phyloP scores from a whole-genome alignment of 73 alveolate genomes.

The Paramecium octaurelia region DNA sequence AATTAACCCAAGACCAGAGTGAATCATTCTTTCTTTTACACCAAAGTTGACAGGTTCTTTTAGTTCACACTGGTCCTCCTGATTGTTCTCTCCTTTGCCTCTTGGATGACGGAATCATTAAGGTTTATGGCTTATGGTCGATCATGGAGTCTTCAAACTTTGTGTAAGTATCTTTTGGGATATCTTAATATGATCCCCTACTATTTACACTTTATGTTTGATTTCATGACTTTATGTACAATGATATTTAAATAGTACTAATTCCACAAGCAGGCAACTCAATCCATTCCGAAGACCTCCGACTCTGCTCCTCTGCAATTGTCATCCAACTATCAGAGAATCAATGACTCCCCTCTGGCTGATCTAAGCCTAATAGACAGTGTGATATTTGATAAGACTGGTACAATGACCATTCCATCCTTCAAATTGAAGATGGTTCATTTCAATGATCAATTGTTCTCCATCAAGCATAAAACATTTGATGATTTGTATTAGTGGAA shows the following conservation, averaged over 20 bases:
- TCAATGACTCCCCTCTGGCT: slow-evolving; percentile 10
- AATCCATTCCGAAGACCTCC: background rate
- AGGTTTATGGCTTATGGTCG: background rate
- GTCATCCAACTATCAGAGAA: background rate
- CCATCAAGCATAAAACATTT: background rate
- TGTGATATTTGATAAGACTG: slow-evolving; percentile 47
- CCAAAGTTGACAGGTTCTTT: background rate
- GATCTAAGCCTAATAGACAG: slow-evolving; percentile 26
- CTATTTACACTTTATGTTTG: background rate
- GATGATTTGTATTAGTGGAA: background rate
- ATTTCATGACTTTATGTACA: background rate
- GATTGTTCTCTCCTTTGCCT: background rate
- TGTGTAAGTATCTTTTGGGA: background rate
- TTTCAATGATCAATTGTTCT: background rate
- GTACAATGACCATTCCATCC: background rate
- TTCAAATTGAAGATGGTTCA: background rate
- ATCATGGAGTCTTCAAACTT: background rate
- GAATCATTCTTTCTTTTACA: background rate
- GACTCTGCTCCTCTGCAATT: background rate
- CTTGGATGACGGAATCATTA: slow-evolving; percentile 41
- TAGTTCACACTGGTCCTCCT: background rate
- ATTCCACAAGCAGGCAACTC: background rate
- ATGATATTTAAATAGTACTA: background rate
- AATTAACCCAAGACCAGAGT: background rate
- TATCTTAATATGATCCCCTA: slow-evolving; percentile 32